Conservation (phyloP, 768 basidiomycete species). For the Lactifluus pinguis region DNA sequence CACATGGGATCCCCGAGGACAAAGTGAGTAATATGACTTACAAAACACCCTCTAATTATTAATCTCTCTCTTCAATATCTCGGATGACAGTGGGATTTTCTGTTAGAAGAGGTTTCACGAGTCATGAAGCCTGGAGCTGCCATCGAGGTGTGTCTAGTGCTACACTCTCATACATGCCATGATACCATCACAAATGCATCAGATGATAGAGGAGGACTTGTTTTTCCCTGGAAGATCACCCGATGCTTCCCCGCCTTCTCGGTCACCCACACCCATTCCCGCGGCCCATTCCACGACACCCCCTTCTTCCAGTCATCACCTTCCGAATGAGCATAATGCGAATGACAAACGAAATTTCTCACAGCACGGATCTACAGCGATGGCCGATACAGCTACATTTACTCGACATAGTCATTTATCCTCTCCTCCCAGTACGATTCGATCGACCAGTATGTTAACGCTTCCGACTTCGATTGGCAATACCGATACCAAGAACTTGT, state of each 20-base stretch:
- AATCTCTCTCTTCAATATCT: not conserved
- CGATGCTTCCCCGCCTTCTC: conserved; percentile 22
- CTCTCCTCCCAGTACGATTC: not conserved
- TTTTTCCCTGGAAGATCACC: conserved; percentile 53
- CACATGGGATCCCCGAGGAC: conserved; percentile 67
- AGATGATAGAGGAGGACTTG: conserved; percentile 70
- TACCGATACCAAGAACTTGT: not conserved
- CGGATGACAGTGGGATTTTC: conserved; percentile 46
- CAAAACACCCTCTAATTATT: not conserved
- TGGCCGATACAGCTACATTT: not conserved
- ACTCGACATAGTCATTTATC: not conserved
- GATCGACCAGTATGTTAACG: not conserved
- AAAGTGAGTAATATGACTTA: conserved; percentile 35
- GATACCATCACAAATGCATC: not conserved
- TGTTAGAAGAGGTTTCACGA: conserved; percentile 61
- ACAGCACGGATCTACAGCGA: not conserved
- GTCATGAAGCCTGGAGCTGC: conserved; percentile 70
- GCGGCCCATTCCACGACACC: not conserved
- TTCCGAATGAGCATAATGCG: not conserved
- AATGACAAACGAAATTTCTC: not conserved
- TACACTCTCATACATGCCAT: not conserved
- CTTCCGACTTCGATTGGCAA: conserved; percentile 1
- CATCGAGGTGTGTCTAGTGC: conserved; percentile 41
- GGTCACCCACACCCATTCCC: conserved; percentile 11
- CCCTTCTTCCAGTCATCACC: not conserved